These are phyloP conservation scores for Wakefieldia striispora DNA, from an alignment of 768 basidiomycete genomes.

Conservation along the genomic window DNA sequence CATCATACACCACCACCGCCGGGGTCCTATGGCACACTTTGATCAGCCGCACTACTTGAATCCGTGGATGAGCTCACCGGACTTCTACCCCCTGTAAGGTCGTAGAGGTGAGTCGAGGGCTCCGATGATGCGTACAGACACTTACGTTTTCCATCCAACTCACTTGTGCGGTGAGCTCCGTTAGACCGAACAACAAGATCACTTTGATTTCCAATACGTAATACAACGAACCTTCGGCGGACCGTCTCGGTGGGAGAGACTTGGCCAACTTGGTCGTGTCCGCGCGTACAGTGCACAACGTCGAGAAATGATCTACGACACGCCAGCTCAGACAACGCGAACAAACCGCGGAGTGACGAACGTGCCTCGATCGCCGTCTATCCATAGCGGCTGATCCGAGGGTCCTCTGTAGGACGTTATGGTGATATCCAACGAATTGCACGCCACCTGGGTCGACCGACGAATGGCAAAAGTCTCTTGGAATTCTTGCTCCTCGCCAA, in stretches of 20 bases:
- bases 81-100: slow-evolving; percentile 33
- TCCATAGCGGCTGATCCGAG: slow-evolving; percentile 29
- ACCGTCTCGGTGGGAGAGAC: slow-evolving; percentile 18
- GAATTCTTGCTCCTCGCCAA: slow-evolving; percentile 46
- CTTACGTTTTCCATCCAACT: slow-evolving; percentile 50
- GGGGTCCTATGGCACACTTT: slow-evolving; percentile 20
- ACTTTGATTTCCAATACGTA: slow-evolving; percentile 33
- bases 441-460: slow-evolving; percentile 22
- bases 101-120: background rate
- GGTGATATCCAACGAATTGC: slow-evolving; percentile 18
- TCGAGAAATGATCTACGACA: slow-evolving; percentile 31
- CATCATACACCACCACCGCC: slow-evolving; percentile 31
- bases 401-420: slow-evolving; percentile 34
- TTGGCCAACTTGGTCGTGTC: slow-evolving; percentile 32
- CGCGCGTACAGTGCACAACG: slow-evolving; percentile 35
- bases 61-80: slow-evolving; percentile 22
- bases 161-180: slow-evolving; percentile 52
- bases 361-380: slow-evolving; percentile 34
- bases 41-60: background rate
- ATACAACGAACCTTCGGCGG: slow-evolving; percentile 24
- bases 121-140: background rate
- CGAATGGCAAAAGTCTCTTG: slow-evolving; percentile 35
- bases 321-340: background rate
- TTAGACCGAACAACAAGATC: slow-evolving; percentile 50
- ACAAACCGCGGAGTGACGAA: background rate